Evolutionary conservation across 2,329 filamentous ascomycete genomes (phyloP), one percentile per base, ranked within the genome.

Genomic region (Colletotrichum eremochloae): DNA sequence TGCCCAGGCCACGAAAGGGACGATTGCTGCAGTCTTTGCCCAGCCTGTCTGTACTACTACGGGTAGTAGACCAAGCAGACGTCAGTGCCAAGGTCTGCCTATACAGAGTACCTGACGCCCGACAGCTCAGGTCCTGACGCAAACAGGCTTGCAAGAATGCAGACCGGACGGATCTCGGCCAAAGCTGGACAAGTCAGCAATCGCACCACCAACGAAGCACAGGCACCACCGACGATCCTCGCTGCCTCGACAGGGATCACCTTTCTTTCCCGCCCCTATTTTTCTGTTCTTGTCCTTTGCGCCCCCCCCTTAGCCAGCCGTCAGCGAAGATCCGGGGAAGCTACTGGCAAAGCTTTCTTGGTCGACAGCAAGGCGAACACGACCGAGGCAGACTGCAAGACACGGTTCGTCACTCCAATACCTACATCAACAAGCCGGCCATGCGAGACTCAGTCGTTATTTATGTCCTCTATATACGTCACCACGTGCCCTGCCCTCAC

Each of bases 291-390:
- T 68, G 64, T 68, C 50, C 40, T 44, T 52, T 40, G 42, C 29
- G 24, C 15, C 57, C 40, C 15, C 44, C 42, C 14, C 40, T 11
- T 12, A 40, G 38, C 9, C 15, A 36, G 55, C 48, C 64, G 68
- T 63, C 68, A 58, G 33, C 52, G 68, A 68, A 57, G 58, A 71
- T 71, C 68, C 65, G 68, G 68, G 68, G 68, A 71, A 71, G 65
- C 65, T 71, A 58, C 12, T 63, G 62, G 36, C n/a, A 64, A 56
- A 52, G 52, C 62, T 58, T 29, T 52, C 4, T 55, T 31, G 53
- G 52, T 57, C 31, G 44, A n/a, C 52, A 58, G 44, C 61, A 58
- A 8, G 33, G 36, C 8, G 18, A 9, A 53, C 50, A 20, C 14
- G 14, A 53, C n/a, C 40, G 11, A 42, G 11, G 40, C 36, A 42